Base-by-base conservation (phyloP, 192 early-diverging fungal genomes). In the Podila verticillata region DNA sequence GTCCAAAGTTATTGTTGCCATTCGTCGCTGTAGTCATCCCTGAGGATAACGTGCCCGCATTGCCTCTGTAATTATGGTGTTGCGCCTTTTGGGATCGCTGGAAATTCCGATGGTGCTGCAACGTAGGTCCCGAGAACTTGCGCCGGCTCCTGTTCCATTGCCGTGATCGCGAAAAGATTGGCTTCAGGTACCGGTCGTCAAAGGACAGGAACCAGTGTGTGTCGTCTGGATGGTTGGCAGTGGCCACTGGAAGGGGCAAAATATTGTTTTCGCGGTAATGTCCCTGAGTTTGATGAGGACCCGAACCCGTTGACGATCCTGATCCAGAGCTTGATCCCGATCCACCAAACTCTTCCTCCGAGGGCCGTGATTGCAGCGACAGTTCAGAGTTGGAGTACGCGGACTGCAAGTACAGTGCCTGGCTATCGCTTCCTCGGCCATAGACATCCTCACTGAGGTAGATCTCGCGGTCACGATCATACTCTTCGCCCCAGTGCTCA, bases 121-220 rank as follows among this genome's bases (percentile, higher is more conserved):
- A 26, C 3, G 77, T 80, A 1, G 77, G 77, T 3, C 77, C 77
- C 1, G 61, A 68, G 64, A 80, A 80, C 2, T 54, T 48, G 39
- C 77, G 69, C 15, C 77, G 48, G 49, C 62, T 80, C 26, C 61
- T 31, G 35, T 80, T 80, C 77, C 77, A 80, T 29, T 80, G 77
- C 19, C 77, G 61, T 9, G 77, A 80, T 4, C 84, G 66, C 9
- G 92, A 91, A 73, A 95, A 93, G 57, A 95, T 79, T n/a, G 94
- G 94, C 70, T 94, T 95, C 4, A 95, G 78, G 77, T 87, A 95
- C 67, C 85, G 85, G 61, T 93, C 87, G 82, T 95, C 94, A 85
- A 95, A 95, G 17, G 88, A 90, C 26, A 95, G 85, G 82, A 95
- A 95, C 94, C 94, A 95, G 69, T 95, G 93, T 3, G 87, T 78